Base-by-base conservation (phyloP, 23 red algal species). In the Gracilaria gracilis region DNA sequence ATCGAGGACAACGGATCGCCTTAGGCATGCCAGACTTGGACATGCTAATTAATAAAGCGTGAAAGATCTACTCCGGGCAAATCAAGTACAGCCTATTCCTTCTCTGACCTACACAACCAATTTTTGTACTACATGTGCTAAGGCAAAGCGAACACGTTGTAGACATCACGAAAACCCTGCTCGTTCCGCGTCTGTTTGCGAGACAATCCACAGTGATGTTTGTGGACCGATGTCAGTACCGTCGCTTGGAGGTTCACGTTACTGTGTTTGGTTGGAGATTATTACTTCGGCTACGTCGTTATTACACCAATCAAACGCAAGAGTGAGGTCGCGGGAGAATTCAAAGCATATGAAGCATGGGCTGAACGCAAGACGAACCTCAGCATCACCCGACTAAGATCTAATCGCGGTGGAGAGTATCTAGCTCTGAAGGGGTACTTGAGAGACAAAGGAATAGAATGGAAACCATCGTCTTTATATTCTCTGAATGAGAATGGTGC, bases 401-500 rank as follows among this genome's bases (percentile, higher is more conserved):
- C 6, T 2, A 24, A 67, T 31, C 62, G 16, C 9, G 62, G 62
- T 13, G 62, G 62, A 29, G 62, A 67, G 62, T 34, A 67, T 31
- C 1, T 28, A 0, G 62, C 62, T 33, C 24, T 67, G 28, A 31
- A 67, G 33, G 17, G 25, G 1, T 67, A 33, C 25, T 31, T 67
- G n/a, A 3, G 0, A 1, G 14, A 31, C 14, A 67, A 67, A 15
- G 62, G 25, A 11, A 67, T 67, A 14, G 62, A 67, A 2, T 67
- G 11, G 27, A 67, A 11, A 31, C 11, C 62, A 13, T 67, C 62
- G 7, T 67, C 25, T 23, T 42, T 1, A 2, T 88, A 88, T 1
- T 0, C 66, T 14, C 84, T 35, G 0, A 77, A 75, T 36, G 31
- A 67, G 14, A 88, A 88, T 77, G 67, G 67, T 33, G 47, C 62